Base-by-base conservation (phyloP, 495 filamentous ascomycete genomes). In the Lasiosphaeria miniovina region DNA sequence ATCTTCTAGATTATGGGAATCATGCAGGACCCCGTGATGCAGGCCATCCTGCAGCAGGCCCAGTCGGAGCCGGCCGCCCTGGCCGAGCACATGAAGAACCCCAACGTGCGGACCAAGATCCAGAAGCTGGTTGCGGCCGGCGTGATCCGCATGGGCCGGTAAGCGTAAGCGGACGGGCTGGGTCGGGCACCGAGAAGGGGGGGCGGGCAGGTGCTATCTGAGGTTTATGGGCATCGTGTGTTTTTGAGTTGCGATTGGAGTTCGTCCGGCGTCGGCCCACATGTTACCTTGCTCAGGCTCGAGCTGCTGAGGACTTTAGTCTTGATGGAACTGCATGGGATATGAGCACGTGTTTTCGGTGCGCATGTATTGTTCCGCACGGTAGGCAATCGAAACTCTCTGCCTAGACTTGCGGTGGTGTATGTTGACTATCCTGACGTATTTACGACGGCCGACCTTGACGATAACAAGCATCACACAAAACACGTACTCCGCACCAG, bases 61-160 rank as follows among this genome's bases (percentile, higher is more conserved):
- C 96, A 98, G 80, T 86, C 85, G 50, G 90, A 98, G 71, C 94
- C 94, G 4, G 87, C 87, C 31, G 93, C 95, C 32, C 80, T 99
- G 65, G 87, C 92, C 64, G 93, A 98, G 67, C 94, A 99, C 76
- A 96, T 98, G 91, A 90, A 88, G 81, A 98, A 96, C 77, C 80
- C 88, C 7, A 82, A 80, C 61, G 89, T 98, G 61, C 82, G 86
- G 55, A 83, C 81, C 61, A 93, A 96, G 80, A 89, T 98, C 57
- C 90, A 93, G 80, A 96, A 96, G 73, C 76, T 98, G 65, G 86
- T 95, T 57, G 90, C 90, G 32, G 91, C 92, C 38, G 94, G 94
- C 65, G 92, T 98, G 32, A 97, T 97, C 67, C 82, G 90, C 46
- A 78, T 94, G 64, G 90, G 91, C 50, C 64, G 79, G 69, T 80